Evolutionary conservation across 345 rosid genomes (phyloP), one percentile per base, ranked within the genome.

Genomic region (Eucalyptus rudis): DNA sequence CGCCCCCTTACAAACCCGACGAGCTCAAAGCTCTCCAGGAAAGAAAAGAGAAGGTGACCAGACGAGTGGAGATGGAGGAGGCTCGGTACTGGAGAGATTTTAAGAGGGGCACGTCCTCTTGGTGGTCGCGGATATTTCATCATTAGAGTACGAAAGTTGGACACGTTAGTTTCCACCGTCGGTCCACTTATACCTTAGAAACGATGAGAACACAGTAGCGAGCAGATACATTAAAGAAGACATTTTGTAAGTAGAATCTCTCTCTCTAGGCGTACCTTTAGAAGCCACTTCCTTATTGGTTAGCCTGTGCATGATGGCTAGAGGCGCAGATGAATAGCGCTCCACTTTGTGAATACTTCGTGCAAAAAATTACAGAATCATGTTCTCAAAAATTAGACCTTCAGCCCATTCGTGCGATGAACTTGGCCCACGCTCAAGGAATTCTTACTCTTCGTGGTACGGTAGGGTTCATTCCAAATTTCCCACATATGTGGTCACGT

Each of bases 1-100:
- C 97, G 4, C 94, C 94, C 33, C 95, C 98, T 7, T 94, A 94
- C 56, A 94, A 95, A 83, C 95, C 96, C 5, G 86, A 92, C 3
- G 92, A 93, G 27, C 92, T 94, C 79, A 13, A 90, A 40, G 27
- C 71, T 3, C 45, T 93, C 86, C 86, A 87, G 45, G 71, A 59
- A 52, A 93, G 91, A 49, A 94, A 92, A 83, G 92, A 90, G 50
- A 88, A 91, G 3, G 83, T 86, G 10, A 24, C 88, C 7, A 85
- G 25, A 45, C 79, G 50, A 87, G 94, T 91, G 44, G 93, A 91
- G 29, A 89, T 51, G 6, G 91, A 93, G 97, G 95, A 94, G 89
- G 91, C 44, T 86, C 89, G 88, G 86, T 92, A 90, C 87, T 91
- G 94, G 93, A 89, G 89, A n/a, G 89, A 90, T 87, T 95, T 90